These are phyloP conservation scores for Nemania sp. DNA, from an alignment of 2,329 filamentous ascomycete genomes.

Conservation along the genomic window DNA sequence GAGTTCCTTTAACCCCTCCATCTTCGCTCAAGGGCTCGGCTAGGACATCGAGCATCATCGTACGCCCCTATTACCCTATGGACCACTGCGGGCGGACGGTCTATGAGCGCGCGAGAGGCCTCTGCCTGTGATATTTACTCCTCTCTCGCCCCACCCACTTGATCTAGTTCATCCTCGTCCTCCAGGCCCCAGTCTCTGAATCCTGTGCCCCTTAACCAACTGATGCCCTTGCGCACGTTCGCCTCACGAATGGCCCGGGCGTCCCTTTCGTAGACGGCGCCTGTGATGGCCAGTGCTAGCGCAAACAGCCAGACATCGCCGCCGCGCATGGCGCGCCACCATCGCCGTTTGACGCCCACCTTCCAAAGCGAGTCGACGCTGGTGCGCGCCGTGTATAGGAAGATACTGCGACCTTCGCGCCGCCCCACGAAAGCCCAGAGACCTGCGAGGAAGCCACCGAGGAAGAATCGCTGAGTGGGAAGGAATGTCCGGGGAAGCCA, in stretches of 20 bases:
- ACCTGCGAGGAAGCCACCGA: constrained; percentile 84
- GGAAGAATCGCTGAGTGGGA: constrained; percentile 84
- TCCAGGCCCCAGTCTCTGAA: constrained; percentile 69
- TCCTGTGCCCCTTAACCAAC: constrained; percentile 75
- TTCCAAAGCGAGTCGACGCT: constrained; percentile 88
- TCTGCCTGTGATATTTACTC: constrained; percentile 1
- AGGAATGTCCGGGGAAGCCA: constrained; percentile 75
- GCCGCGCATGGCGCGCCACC: constrained; percentile 82
- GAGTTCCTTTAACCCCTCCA: no score
- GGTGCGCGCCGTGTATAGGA: constrained; percentile 77
- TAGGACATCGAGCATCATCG: constrained; percentile 1
- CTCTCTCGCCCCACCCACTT: constrained; percentile 25
- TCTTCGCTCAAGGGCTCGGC: constrained; percentile 1
- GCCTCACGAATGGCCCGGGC: constrained; percentile 69
- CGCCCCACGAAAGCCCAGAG: constrained; percentile 82
- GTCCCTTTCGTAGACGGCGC: constrained; percentile 75
- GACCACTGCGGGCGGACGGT: not conserved
- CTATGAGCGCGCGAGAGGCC: not conserved
- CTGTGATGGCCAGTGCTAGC: constrained; percentile 75
- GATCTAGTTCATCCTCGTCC: constrained; percentile 52
- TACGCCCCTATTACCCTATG: not conserved
- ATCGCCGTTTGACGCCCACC: constrained; percentile 85
- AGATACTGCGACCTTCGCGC: constrained; percentile 66
- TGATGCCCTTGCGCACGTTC: constrained; percentile 71
- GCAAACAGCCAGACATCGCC: constrained; percentile 88